Evolutionary conservation across 2,329 filamentous ascomycete species (phyloP).

Genomic region (Metarhizium humberi): DNA sequence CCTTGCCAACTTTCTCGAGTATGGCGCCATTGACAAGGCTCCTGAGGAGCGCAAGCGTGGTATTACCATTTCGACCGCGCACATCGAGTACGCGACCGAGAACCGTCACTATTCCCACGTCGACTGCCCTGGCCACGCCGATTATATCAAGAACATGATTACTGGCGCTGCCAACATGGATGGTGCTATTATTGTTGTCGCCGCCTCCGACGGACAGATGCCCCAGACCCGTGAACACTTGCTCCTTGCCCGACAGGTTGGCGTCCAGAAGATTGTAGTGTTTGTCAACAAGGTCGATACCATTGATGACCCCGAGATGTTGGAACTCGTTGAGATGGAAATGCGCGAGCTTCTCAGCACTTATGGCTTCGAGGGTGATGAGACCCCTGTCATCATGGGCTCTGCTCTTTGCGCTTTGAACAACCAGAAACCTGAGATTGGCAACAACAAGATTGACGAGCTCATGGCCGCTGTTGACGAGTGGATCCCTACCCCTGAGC

Average conservation of each 20-base stretch:
- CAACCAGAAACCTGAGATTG: slow-evolving; percentile 77
- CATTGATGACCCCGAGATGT: slow-evolving; percentile 96
- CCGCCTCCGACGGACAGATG: slow-evolving; percentile 98
- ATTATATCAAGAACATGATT: slow-evolving; percentile 99
- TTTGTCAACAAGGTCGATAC: slow-evolving; percentile 99
- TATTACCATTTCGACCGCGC: slow-evolving; percentile 97
- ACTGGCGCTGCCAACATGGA: slow-evolving; percentile 99
- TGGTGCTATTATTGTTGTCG: slow-evolving; percentile 96
- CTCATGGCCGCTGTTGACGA: slow-evolving; percentile 81
- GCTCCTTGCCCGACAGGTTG: slow-evolving; percentile 93
- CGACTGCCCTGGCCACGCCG: slow-evolving; percentile 98
- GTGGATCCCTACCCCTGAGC: slow-evolving; percentile 93
- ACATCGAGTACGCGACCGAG: slow-evolving; percentile 97
- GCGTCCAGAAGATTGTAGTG: slow-evolving; percentile 95
- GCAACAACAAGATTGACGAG: slow-evolving; percentile 79
- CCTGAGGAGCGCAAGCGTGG: slow-evolving; percentile 99
- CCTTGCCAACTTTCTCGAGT: slow-evolving; percentile 88
- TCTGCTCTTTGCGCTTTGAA: slow-evolving; percentile 94
- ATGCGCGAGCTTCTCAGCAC: slow-evolving; percentile 92
- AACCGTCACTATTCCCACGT: slow-evolving; percentile 97
- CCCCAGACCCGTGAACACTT: slow-evolving; percentile 98
- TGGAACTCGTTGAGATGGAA: slow-evolving; percentile 99
- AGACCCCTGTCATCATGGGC: slow-evolving; percentile 94
- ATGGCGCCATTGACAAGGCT: slow-evolving; percentile 97
- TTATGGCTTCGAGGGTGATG: slow-evolving; percentile 97